Percentiles rank a stretch among this genome's conserved stretches.
These are phyloP conservation scores for Rhizomucor miehei DNA, from an alignment of 371 early-diverging fungal genomes.

Conservation along the genomic window DNA sequence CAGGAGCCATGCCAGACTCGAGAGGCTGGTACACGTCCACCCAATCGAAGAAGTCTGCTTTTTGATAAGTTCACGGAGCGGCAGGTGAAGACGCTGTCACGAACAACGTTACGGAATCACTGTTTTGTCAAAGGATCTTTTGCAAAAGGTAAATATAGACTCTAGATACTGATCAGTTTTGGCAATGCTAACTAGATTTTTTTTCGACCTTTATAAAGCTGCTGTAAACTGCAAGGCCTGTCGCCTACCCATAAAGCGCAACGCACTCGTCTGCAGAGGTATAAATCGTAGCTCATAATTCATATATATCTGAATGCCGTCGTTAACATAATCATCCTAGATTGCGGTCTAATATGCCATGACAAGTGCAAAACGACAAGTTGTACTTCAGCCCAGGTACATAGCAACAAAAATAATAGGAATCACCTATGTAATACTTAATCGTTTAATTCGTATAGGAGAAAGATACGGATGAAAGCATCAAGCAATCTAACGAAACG, in stretches of 20 bases:
- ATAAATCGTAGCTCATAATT: not conserved
- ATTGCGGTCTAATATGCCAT: constrained; percentile 43
- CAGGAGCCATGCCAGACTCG: not conserved
- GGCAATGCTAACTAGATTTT: not conserved
- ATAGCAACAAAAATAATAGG: not conserved
- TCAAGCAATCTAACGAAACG: constrained; percentile 1
- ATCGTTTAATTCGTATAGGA: not conserved
- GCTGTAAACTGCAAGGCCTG: constrained; percentile 40
- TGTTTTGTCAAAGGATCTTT: constrained; percentile 44
- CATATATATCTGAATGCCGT: not conserved
- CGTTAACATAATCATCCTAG: not conserved
- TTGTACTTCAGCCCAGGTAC: not conserved
- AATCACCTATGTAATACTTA: not conserved
- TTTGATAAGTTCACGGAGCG: constrained; percentile 19
- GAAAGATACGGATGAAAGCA: not conserved
- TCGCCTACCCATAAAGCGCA: constrained; percentile 26
- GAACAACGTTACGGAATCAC: constrained; percentile 18
- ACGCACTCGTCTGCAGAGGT: constrained; percentile 46
- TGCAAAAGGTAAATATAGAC: constrained; percentile 27
- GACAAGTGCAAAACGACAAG: constrained; percentile 29
- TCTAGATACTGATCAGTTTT: not conserved
- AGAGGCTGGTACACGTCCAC: not conserved
- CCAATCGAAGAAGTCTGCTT: constrained; percentile 10
- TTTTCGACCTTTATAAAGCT: constrained; percentile 7
- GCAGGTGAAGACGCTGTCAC: constrained; percentile 5